A percentile compares a stretch with the other conserved stretches of the same genome.
Conservation (phyloP, 2,329 filamentous ascomycete species). For the Epichloe aotearoae region DNA sequence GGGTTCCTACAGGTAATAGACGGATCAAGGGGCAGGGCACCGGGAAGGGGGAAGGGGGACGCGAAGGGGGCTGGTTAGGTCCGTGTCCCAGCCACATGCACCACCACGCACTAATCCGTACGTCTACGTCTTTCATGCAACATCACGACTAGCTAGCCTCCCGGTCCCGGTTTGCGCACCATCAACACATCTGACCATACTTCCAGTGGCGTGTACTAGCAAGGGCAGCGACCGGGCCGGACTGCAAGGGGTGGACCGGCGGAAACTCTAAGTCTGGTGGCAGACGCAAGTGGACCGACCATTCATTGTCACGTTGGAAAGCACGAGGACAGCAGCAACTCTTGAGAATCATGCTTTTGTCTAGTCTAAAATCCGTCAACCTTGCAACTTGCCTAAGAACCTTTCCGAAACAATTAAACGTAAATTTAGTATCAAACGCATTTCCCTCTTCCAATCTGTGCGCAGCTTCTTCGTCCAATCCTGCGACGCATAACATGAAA, state of each 20-base stretch:
- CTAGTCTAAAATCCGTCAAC: background rate
- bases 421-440: conserved; percentile 2
- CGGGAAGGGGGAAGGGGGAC: too few species aligned
- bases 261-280: background rate
- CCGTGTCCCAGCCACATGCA: background rate
- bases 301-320: background rate
- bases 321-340: background rate
- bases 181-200: too few species aligned
- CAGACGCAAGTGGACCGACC: background rate
- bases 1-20: too few species aligned
- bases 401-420: background rate
- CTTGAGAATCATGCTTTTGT: background rate
- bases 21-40: too few species aligned
- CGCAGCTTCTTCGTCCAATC: conserved; percentile 5
- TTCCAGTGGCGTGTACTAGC: too few species aligned
- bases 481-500: conserved; percentile 6
- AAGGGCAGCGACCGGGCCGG: too few species aligned
- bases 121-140: too few species aligned
- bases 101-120: background rate
- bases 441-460: conserved; percentile 3
- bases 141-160: too few species aligned
- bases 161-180: too few species aligned
- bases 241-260: background rate
- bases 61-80: background rate
- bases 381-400: background rate